Percentiles rank a stretch among this genome's conserved stretches.
Evolutionary conservation across 2,329 filamentous ascomycete genomes (phyloP).

Genomic region (Aspergillus viridinutans): DNA sequence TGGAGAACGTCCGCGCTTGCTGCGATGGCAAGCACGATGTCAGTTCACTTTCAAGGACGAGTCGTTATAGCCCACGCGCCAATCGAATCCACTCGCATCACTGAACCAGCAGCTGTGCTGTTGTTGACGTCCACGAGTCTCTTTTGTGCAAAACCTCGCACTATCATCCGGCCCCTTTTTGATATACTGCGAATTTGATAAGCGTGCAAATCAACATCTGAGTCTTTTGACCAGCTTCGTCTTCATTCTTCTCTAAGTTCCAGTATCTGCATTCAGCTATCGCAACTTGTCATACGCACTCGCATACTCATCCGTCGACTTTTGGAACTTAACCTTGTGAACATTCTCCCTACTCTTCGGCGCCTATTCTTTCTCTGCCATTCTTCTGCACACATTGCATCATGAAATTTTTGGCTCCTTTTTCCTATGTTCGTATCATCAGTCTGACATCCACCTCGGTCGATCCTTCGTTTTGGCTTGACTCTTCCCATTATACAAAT

Average conservation of each 20-base stretch:
- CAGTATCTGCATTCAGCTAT: background rate
- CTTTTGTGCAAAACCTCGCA: constrained; percentile 12
- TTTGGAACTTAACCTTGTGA: constrained; percentile 7
- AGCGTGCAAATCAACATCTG: constrained; percentile 10
- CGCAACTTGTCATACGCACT: background rate
- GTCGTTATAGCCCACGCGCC: constrained; percentile 37
- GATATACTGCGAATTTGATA: constrained; percentile 9
- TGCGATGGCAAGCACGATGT: constrained; percentile 89
- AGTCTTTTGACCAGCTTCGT: background rate
- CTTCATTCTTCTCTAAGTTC: background rate
- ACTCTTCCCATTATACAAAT: constrained; percentile 5
- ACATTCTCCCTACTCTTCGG: constrained; percentile 11
- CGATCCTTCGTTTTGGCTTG: constrained; percentile 16
- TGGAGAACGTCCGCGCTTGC: constrained; percentile 95
- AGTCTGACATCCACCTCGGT: constrained; percentile 9
- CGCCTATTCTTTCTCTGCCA: constrained; percentile 9
- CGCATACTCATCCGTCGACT: constrained; percentile 2
- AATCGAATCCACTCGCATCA: constrained; percentile 38
- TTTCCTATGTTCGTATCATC: constrained; percentile 21
- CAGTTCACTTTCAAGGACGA: constrained; percentile 38
- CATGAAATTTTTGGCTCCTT: constrained; percentile 12
- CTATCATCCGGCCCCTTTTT: constrained; percentile 2
- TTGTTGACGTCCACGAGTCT: constrained; percentile 19
- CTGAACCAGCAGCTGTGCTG: constrained; percentile 10
- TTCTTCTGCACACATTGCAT: constrained; percentile 14